Percentiles rank a stretch among this genome's conserved stretches.
phyloP scores from a whole-genome alignment of 139 green algal species.

The Marvania coccoides region DNA sequence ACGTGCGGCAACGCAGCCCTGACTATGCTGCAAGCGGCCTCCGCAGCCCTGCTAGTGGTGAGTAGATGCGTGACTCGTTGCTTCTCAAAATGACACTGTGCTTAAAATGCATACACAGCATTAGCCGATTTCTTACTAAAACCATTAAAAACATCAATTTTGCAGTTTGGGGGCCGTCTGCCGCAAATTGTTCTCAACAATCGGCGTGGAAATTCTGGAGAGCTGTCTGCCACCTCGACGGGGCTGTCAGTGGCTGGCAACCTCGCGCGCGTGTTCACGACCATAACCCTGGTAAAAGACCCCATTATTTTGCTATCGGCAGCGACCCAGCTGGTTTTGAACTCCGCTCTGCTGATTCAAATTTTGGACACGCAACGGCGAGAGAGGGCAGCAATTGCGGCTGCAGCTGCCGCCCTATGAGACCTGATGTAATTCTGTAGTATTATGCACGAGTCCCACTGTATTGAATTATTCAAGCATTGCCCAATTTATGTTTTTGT shows the following conservation, averaged over 20 bases:
- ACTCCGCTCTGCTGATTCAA: constrained; percentile 29
- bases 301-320: constrained; percentile 27
- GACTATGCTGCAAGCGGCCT: neutral
- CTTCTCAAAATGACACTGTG: too few species aligned
- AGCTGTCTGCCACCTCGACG: constrained; percentile 58
- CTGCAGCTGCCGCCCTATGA: too few species aligned
- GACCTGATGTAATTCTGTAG: too few species aligned
- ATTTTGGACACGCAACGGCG: constrained; percentile 9
- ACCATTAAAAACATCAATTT: too few species aligned
- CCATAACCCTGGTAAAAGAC: constrained; percentile 55
- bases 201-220: constrained; percentile 54
- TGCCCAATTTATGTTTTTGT: too few species aligned
- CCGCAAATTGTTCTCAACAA: constrained; percentile 74
- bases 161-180: constrained; percentile 35
- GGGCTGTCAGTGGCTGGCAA: constrained; percentile 62
- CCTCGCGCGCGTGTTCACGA: constrained; percentile 63
- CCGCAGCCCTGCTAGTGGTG: too few species aligned
- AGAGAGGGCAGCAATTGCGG: neutral
- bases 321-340: constrained; percentile 22
- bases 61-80: too few species aligned
- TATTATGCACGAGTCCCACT: too few species aligned
- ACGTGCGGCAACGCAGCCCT: neutral
- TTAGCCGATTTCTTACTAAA: too few species aligned
- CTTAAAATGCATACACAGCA: too few species aligned
- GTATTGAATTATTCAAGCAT: too few species aligned